A percentile compares a stretch with the other conserved stretches of the same genome.
Conservation (phyloP, 805 yeast genomes). For the Saturnispora ahearnii region DNA sequence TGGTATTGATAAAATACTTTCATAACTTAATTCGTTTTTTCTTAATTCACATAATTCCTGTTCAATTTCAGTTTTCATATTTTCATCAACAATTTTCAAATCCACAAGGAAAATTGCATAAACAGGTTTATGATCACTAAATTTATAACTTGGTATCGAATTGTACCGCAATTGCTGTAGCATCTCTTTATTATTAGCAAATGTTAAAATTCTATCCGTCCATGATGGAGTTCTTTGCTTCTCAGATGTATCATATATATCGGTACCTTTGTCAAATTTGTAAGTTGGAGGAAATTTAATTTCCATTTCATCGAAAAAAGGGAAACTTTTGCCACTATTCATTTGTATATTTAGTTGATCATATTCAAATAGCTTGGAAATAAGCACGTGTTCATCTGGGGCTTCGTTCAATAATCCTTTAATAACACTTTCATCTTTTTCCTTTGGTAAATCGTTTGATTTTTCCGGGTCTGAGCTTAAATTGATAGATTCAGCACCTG, state of each 20-base stretch:
- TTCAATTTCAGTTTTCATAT: slow-evolving; percentile 39
- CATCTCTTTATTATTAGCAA: slow-evolving; percentile 41
- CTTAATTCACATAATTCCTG: slow-evolving; percentile 46
- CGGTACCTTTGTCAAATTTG: slow-evolving; percentile 84
- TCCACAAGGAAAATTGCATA: slow-evolving; percentile 58
- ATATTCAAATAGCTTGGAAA: slow-evolving; percentile 40
- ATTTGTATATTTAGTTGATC: slow-evolving; percentile 80
- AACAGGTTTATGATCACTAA: slow-evolving; percentile 91
- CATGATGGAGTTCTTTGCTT: slow-evolving; percentile 93
- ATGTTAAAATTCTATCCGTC: slow-evolving; percentile 82
- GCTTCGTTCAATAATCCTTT: neutral
- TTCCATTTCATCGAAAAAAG: slow-evolving; percentile 72
- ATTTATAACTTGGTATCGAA: slow-evolving; percentile 44
- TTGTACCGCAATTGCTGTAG: slow-evolving; percentile 54
- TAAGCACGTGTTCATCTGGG: slow-evolving; percentile 11
- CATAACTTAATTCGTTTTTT: slow-evolving; percentile 30
- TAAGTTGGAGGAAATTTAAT: slow-evolving; percentile 86
- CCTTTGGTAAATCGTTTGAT: neutral
- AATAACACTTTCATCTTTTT: slow-evolving; percentile 5
- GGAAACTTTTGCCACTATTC: slow-evolving; percentile 67
- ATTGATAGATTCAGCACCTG: neutral
- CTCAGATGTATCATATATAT: slow-evolving; percentile 77
- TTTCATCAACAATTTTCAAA: slow-evolving; percentile 58
- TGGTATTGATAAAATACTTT: slow-evolving; percentile 10
- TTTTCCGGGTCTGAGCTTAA: neutral